A percentile compares a stretch with the other conserved stretches of the same genome.
These are phyloP conservation scores for Pseudocercospora ulei DNA, from an alignment of 2,329 filamentous ascomycete genomes.

Conservation along the genomic window DNA sequence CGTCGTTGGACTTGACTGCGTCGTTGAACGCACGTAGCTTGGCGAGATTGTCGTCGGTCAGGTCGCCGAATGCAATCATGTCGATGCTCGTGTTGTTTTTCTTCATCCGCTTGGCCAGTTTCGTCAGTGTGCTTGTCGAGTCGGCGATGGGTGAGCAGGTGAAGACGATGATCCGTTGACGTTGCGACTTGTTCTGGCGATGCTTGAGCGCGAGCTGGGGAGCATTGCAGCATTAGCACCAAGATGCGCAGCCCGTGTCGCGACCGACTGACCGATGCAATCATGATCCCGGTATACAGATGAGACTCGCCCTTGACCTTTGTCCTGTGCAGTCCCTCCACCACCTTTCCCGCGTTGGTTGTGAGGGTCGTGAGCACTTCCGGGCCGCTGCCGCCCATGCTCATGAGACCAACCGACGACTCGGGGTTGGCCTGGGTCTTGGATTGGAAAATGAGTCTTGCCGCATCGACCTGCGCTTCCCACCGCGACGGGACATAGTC, in stretches of 20 bases:
- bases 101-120: slow-evolving; percentile 96
- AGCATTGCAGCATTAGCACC: not conserved
- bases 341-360: slow-evolving; percentile 88
- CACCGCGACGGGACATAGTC: slow-evolving; percentile 85
- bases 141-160: slow-evolving; percentile 87
- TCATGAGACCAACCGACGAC: slow-evolving; percentile 95
- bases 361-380: slow-evolving; percentile 95
- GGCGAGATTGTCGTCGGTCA: slow-evolving; percentile 76
- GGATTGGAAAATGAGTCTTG: slow-evolving; percentile 87
- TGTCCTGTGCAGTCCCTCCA: slow-evolving; percentile 83
- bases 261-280: slow-evolving; percentile 64
- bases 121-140: slow-evolving; percentile 76
- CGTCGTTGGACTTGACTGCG: slow-evolving; percentile 80
- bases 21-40: slow-evolving; percentile 93
- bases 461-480: slow-evolving; percentile 90
- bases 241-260: not conserved
- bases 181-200: slow-evolving; percentile 92
- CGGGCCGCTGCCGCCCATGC: slow-evolving; percentile 86
- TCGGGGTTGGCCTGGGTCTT: slow-evolving; percentile 94
- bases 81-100: slow-evolving; percentile 92
- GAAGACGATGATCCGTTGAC: slow-evolving; percentile 94
- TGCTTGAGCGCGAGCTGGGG: slow-evolving; percentile 86
- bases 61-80: slow-evolving; percentile 87
- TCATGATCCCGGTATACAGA: slow-evolving; percentile 86
- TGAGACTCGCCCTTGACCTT: slow-evolving; percentile 87